phyloP scores from a whole-genome alignment of 495 filamentous ascomycete species.

The Penicillium paradoxum region DNA sequence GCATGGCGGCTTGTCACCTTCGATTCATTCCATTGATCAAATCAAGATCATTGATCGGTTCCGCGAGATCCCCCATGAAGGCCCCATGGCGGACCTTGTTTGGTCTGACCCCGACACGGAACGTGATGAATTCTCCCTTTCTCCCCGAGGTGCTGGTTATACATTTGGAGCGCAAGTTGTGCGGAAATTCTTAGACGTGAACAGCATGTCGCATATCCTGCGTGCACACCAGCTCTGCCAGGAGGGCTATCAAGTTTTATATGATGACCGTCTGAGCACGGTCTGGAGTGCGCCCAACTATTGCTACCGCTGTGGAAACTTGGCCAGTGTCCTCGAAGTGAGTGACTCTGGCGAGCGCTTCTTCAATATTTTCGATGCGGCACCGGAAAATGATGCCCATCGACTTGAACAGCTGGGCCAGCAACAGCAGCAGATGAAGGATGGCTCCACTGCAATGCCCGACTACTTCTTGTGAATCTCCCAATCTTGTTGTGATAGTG shows the following conservation, averaged over 20 bases:
- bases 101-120: conserved; percentile 97
- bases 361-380: conserved; percentile 96
- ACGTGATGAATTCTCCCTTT: conserved; percentile 91
- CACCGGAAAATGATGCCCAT: conserved; percentile 90
- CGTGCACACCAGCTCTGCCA: conserved; percentile 96
- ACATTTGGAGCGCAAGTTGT: conserved; percentile 97
- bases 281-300: conserved; percentile 98
- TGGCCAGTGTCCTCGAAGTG: conserved; percentile 95
- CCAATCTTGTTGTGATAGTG: conserved; percentile 60
- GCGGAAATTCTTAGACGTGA: conserved; percentile 94
- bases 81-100: conserved; percentile 97
- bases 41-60: conserved; percentile 99
- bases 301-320: conserved; percentile 93
- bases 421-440: conserved; percentile 42
- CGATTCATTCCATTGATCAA: conserved; percentile 97
- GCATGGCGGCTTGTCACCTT: conserved; percentile 90
- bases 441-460: conserved; percentile 56
- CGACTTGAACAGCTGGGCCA: conserved; percentile 64
- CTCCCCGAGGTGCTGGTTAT: conserved; percentile 90
- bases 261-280: conserved; percentile 88
- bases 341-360: conserved; percentile 84
- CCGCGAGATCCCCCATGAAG: conserved; percentile 96
- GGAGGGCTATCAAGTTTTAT: conserved; percentile 93
- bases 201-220: conserved; percentile 92
- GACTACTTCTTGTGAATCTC: conserved; percentile 59